These are phyloP conservation scores for Chaetoceros tenuissimus DNA, from an alignment of 108 stramenopile genomes.

Conservation along the genomic window DNA sequence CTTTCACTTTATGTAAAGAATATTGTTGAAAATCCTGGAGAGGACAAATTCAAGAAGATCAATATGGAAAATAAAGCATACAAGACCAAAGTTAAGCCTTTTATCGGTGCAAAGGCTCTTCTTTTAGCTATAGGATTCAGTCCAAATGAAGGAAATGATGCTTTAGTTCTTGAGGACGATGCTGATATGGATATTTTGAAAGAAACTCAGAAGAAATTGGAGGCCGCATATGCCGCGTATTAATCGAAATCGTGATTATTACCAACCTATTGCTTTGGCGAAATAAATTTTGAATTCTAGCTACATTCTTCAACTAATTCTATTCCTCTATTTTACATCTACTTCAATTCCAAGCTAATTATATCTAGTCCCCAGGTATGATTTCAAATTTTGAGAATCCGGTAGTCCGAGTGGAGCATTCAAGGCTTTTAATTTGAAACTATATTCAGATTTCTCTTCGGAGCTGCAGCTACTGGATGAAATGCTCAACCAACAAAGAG, in stretches of 20 bases:
- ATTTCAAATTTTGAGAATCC: neutral
- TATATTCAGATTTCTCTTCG: too few species aligned
- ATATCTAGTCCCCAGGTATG: neutral
- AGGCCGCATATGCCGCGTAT: slow-evolving; percentile 50
- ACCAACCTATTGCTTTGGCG: neutral
- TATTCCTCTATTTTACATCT: neutral
- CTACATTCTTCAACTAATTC: too few species aligned
- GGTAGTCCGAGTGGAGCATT: too few species aligned
- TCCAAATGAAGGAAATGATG: slow-evolving; percentile 37
- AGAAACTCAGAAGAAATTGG: slow-evolving; percentile 65
- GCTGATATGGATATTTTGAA: slow-evolving; percentile 44
- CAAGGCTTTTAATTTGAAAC: too few species aligned
- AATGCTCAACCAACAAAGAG: slow-evolving; percentile 61
- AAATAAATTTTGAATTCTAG: too few species aligned
- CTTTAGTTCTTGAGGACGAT: slow-evolving; percentile 44
- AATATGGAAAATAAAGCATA: slow-evolving; percentile 93
- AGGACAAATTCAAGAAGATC: slow-evolving; percentile 75
- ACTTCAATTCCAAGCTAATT: neutral
- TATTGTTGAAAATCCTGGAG: slow-evolving; percentile 77
- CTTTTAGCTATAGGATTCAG: slow-evolving; percentile 74
- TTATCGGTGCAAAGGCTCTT: slow-evolving; percentile 70
- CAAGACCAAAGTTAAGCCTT: slow-evolving; percentile 80
- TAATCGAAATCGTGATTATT: slow-evolving; percentile 10
- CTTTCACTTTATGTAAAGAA: slow-evolving; percentile 80
- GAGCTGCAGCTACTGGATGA: slow-evolving; percentile 10